These are phyloP conservation scores for Rehmannia glutinosa DNA, from an alignment of 257 asterid genomes.

Conservation along the genomic window DNA sequence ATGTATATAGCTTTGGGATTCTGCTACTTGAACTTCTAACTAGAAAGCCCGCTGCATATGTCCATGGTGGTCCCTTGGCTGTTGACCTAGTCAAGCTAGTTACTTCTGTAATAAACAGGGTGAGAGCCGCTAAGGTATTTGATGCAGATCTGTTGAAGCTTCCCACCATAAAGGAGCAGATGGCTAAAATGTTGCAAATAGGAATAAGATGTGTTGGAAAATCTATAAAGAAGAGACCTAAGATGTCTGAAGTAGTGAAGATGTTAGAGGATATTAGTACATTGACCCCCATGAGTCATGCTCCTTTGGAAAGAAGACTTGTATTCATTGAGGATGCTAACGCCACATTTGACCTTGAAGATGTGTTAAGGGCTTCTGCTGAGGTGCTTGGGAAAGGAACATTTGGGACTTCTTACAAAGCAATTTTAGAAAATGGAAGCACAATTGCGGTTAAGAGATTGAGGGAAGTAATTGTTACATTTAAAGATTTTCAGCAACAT, in stretches of 20 bases:
- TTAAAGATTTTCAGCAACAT: slow-evolving; percentile 13
- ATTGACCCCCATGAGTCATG: neutral
- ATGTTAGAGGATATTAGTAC: slow-evolving; percentile 14
- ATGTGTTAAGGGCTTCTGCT: slow-evolving; percentile 17
- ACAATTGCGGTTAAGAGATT: slow-evolving; percentile 21
- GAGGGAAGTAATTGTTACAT: neutral
- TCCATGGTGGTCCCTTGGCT: slow-evolving; percentile 20
- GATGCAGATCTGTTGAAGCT: slow-evolving; percentile 16
- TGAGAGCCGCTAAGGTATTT: slow-evolving; percentile 16
- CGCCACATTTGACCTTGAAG: slow-evolving; percentile 16
- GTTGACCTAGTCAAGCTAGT: slow-evolving; percentile 31
- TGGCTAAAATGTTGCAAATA: slow-evolving; percentile 21
- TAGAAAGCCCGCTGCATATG: slow-evolving; percentile 6
- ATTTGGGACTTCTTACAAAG: slow-evolving; percentile 19
- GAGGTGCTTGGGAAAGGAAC: slow-evolving; percentile 25
- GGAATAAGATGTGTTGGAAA: slow-evolving; percentile 22
- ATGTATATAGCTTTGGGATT: slow-evolving; percentile 34
- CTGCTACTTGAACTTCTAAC: slow-evolving; percentile 27
- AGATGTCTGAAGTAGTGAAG: slow-evolving; percentile 19
- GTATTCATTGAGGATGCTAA: neutral
- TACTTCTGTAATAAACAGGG: neutral
- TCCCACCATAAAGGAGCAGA: slow-evolving; percentile 1
- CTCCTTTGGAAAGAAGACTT: neutral
- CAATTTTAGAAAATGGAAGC: neutral
- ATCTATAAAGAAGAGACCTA: slow-evolving; percentile 21